phyloP scores from a whole-genome alignment of 306 rosid species.

The Sphenostylis stenocarpa region DNA sequence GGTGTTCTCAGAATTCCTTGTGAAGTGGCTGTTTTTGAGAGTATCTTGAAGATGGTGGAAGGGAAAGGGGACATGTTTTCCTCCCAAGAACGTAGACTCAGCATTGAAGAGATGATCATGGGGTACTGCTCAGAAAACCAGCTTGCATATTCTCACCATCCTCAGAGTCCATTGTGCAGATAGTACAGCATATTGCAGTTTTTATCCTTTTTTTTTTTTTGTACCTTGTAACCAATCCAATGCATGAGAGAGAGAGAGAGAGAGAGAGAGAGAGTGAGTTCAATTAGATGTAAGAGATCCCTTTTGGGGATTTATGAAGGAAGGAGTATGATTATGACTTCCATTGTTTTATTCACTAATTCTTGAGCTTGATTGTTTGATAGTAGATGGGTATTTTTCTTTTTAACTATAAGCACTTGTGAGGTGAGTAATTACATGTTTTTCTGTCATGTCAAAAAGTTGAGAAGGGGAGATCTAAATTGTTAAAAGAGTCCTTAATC shows the following conservation, averaged over 20 bases:
- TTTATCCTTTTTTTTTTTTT: conserved; percentile 4
- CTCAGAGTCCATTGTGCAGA: conserved; percentile 83
- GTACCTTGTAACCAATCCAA: conserved; percentile 14
- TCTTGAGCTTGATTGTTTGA: neutral
- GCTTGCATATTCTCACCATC: conserved; percentile 56
- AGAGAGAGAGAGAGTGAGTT: conserved; percentile 30
- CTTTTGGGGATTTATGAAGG: conserved; percentile 26
- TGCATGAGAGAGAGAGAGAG: conserved; percentile 25
- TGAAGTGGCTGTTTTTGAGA: conserved; percentile 64
- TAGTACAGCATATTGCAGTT: conserved; percentile 32
- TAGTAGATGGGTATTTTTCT: neutral
- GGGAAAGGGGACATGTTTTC: conserved; percentile 44
- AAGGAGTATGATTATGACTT: neutral
- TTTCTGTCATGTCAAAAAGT: neutral
- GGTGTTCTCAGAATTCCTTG: conserved; percentile 85
- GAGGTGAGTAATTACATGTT: neutral
- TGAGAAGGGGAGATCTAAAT: neutral
- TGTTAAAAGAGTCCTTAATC: neutral
- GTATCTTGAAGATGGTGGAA: conserved; percentile 66
- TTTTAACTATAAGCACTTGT: too few species aligned
- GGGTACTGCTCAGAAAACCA: conserved; percentile 51
- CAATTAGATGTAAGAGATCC: conserved; percentile 34
- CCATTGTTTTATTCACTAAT: neutral
- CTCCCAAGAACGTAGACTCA: conserved; percentile 41
- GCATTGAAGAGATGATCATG: conserved; percentile 39